Base-by-base conservation (phyloP, 148 eudicot species). In the Drosera capensis region DNA sequence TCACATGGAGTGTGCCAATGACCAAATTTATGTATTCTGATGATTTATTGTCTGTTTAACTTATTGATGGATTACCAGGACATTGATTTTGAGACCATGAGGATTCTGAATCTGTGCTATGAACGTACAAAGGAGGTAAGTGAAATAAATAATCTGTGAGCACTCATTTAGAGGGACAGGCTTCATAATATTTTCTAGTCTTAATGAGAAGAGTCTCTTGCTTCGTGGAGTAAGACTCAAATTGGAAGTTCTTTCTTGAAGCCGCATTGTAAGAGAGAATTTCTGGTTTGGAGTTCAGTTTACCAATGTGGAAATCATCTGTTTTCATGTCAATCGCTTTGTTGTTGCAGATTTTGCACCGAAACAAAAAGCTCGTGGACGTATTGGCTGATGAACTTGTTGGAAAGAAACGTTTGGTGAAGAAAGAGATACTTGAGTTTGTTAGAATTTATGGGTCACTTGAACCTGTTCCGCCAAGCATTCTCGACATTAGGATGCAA, bases 61-160 rank as follows among this genome's bases (percentile, higher is more conserved):
- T 31, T 55, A n/a, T n/a, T n/a, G n/a, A n/a, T 54, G 9, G 14
- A 41, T 54, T 28, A 19, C 48, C 75, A 86, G 96, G 82, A 75
- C 36, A 74, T 79, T 26, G 96, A 87, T 65, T 40, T 69, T 38
- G 94, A 87, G 76, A 88, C 96, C 28, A 14, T 63, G 45, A 62
- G 63, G 57, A 70, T 87, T 56, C 51, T 79, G 43, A 51, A 82
- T 59, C 42, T 63, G 55, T 87, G 88, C 54, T 87, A 82, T 63
- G 88, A 72, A 46, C 94, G 81, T 38, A 75, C 73, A 29, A 82
- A 87, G 60, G 60, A 67, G 93, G 96, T 86, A 76, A n/a, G 4
- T 8, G n/a, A 25, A 14, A 9, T 25, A 22, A 39, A 28, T 20
- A 1, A 39, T n/a, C n/a, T n/a, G n/a, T n/a, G n/a, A n/a, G n/a